Conservation (phyloP, 2,329 filamentous ascomycete genomes). For the Alternaria triticimaculans region DNA sequence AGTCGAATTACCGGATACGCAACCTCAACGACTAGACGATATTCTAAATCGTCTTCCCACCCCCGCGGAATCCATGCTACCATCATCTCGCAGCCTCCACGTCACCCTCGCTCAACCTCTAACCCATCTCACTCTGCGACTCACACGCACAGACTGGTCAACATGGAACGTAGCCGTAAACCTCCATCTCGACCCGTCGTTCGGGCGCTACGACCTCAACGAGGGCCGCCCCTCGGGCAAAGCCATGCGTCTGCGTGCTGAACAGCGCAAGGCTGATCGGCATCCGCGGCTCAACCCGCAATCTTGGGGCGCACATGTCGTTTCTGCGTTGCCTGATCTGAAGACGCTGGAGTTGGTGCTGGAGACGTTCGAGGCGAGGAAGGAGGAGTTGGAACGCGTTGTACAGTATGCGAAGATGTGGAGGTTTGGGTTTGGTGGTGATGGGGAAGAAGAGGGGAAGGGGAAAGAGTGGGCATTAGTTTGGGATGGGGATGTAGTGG, state of each 20-base stretch:
- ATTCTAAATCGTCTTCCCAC: not conserved
- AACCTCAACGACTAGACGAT: not conserved
- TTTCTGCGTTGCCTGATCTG: slow-evolving; percentile 21
- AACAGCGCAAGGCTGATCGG: slow-evolving; percentile 20
- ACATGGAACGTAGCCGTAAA: slow-evolving; percentile 15
- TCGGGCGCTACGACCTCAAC: not conserved
- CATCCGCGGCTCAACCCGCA: not conserved
- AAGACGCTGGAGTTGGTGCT: slow-evolving; percentile 30
- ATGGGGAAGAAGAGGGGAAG: not conserved
- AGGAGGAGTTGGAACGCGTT: slow-evolving; percentile 31
- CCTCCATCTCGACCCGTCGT: slow-evolving; percentile 31
- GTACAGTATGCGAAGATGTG: slow-evolving; percentile 39
- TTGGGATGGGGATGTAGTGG: slow-evolving; percentile 33
- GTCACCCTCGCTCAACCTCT: slow-evolving; percentile 18
- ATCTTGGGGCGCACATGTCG: slow-evolving; percentile 23
- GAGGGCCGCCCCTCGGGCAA: slow-evolving; percentile 8
- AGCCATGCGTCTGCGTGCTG: slow-evolving; percentile 27
- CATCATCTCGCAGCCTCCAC: not conserved
- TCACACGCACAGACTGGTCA: slow-evolving; percentile 23
- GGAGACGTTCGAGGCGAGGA: slow-evolving; percentile 36
- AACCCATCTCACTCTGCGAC: slow-evolving; percentile 24
- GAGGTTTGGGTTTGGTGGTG: slow-evolving; percentile 28
- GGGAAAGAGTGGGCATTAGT: slow-evolving; percentile 18
- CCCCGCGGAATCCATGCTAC: not conserved
- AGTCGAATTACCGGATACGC: not conserved